Evolutionary conservation across 208 protist species (phyloP), one percentile per base, ranked within the genome.

Genomic region (Angomonas ambiguus): DNA sequence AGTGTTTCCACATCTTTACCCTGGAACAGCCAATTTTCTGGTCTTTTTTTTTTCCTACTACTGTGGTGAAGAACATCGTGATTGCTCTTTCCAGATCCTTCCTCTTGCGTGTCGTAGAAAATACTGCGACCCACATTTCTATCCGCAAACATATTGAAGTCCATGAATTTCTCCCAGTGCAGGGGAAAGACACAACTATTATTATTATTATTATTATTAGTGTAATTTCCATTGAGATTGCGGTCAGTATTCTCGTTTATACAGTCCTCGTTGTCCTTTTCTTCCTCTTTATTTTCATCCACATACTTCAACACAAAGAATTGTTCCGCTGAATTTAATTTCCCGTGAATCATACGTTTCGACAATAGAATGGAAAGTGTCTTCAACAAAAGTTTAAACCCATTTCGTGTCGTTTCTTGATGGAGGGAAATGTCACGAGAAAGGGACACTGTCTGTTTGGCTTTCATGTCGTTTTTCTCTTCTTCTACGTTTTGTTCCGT

Each of bases 71-170:
- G n/a, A n/a, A n/a, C n/a, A n/a, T n/a, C n/a, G n/a, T n/a, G n/a
- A n/a, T n/a, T n/a, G n/a, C n/a, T n/a, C n/a, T n/a, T n/a, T n/a
- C n/a, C n/a, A n/a, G n/a, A n/a, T n/a, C n/a, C 49, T 20, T 13
- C 72, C 42, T 84, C 82, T 38, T 88, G 67, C 16, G 73, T 69
- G 34, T 90, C 74, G 41, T 87, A 83, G 0, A 83, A 80, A 33
- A 95, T 72, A 13, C 74, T 92, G 13, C 87, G 86, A 18, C 90
- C 90, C 0, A 78, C 90, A 60, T 88, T 84, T 66, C 90, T 86
- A 65, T 95, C 90, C 10, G 82, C 71, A 75, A 91, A 95, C 85
- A 95, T 92, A 72, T 81, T 82, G 62, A 95, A 95, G 72, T 95
- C 90, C 18, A 93, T 75, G 42, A 82, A 71, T 22, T 72, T 74